phyloP scores from a whole-genome alignment of 108 stramenopile species.

The Fragilaria crotonensis region DNA sequence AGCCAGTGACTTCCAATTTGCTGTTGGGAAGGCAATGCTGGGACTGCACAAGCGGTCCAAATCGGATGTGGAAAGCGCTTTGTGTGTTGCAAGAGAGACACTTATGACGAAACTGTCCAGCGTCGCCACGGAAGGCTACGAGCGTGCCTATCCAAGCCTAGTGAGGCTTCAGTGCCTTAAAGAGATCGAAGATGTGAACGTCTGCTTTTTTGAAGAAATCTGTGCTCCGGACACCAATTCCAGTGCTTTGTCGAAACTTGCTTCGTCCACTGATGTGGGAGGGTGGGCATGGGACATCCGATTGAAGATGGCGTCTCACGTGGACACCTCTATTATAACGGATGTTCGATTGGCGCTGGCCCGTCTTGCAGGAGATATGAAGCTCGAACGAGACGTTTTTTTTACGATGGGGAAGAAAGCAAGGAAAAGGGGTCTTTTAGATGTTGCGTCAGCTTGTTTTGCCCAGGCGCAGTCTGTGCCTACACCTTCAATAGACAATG shows the following conservation, averaged over 20 bases:
- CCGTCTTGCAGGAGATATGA: constrained; percentile 40
- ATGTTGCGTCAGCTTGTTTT: constrained; percentile 58
- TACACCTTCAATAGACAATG: constrained; percentile 7
- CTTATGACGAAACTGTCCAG: constrained; percentile 58
- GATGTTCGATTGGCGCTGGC: constrained; percentile 66
- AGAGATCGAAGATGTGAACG: constrained; percentile 60
- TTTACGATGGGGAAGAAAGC: constrained; percentile 58
- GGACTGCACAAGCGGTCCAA: constrained; percentile 28
- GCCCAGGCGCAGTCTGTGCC: constrained; percentile 53
- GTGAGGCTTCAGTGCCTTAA: constrained; percentile 59
- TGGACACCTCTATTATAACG: constrained; percentile 31
- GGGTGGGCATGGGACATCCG: constrained; percentile 44
- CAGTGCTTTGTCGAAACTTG: constrained; percentile 20
- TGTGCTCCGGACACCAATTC: background rate
- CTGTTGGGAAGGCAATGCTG: constrained; percentile 57
- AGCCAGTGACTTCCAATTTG: constrained; percentile 31
- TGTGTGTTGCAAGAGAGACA: constrained; percentile 44
- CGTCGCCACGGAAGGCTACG: constrained; percentile 70
- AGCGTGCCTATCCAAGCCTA: constrained; percentile 54
- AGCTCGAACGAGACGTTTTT: constrained; percentile 64
- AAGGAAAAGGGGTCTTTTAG: constrained; percentile 44
- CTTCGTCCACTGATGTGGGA: constrained; percentile 33
- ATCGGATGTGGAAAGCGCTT: constrained; percentile 13
- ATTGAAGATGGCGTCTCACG: constrained; percentile 21
- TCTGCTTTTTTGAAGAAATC: constrained; percentile 7